These are phyloP conservation scores for Colletotrichum filicis DNA, from an alignment of 2,329 filamentous ascomycete species.

Conservation along the genomic window DNA sequence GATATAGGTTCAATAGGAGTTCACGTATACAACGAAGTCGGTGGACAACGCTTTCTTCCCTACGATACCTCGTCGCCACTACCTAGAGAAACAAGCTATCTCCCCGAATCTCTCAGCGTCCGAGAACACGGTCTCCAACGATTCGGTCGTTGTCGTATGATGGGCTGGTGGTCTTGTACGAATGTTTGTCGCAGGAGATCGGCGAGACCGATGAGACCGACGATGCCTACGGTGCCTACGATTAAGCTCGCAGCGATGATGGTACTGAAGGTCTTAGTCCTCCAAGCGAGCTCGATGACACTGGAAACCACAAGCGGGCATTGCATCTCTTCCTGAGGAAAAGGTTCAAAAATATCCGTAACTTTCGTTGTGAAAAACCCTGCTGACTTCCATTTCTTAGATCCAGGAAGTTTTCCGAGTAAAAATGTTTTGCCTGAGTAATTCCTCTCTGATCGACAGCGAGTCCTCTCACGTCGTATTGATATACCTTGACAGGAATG, in stretches of 20 bases:
- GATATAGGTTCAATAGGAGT: background rate
- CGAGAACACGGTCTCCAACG: background rate
- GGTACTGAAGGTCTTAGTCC: background rate
- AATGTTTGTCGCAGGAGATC: background rate
- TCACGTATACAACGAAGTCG: background rate
- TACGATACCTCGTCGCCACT: conserved; percentile 1
- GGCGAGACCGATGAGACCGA: background rate
- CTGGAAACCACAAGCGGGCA: background rate
- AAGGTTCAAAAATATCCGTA: background rate
- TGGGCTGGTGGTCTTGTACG: background rate
- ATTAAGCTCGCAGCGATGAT: background rate
- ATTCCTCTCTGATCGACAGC: background rate
- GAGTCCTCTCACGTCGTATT: background rate
- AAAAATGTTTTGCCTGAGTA: background rate
- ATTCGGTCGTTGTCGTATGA: background rate
- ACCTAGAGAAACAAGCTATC: background rate
- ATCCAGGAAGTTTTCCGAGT: background rate
- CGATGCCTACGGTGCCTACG: background rate
- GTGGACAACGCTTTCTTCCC: background rate
- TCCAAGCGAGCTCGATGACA: background rate
- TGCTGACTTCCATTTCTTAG: background rate
- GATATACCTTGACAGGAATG: background rate
- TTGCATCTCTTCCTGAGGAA: background rate
- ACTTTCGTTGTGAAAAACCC: background rate
- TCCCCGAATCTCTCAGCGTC: background rate